phyloP scores from a whole-genome alignment of 768 basidiomycete genomes.

The Phlegmacium glaucopus region DNA sequence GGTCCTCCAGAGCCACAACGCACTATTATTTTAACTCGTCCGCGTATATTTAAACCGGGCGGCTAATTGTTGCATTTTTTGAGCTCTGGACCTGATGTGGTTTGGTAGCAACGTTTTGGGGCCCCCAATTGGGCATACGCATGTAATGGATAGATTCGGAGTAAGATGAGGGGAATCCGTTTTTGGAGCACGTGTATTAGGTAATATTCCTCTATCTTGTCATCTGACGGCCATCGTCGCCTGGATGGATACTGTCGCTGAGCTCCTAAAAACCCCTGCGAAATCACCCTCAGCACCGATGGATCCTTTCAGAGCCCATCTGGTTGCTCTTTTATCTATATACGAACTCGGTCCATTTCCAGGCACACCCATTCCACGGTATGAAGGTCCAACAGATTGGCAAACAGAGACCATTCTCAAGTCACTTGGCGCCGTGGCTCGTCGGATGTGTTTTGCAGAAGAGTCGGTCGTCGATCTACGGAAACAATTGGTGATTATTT shows the following conservation, averaged over 20 bases:
- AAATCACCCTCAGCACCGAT: conserved; percentile 5
- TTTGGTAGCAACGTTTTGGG: no score
- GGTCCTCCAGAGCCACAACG: no score
- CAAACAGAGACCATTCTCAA: conserved; percentile 56
- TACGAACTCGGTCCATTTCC: conserved; percentile 53
- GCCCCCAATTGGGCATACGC: no score
- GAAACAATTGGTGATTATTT: conserved; percentile 8
- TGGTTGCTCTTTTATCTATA: conserved; percentile 54
- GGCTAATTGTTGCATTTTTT: no score
- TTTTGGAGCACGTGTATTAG: not conserved
- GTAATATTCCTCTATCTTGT: no score
- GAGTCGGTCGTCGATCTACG: conserved; percentile 37
- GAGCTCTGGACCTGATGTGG: no score
- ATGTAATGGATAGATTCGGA: no score
- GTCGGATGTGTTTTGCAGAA: conserved; percentile 56
- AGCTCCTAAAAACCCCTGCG: not conserved
- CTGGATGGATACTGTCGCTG: not conserved
- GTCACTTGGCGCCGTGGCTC: conserved; percentile 46
- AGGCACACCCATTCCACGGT: conserved; percentile 47
- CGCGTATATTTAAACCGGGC: no score
- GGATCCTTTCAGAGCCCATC: conserved; percentile 37
- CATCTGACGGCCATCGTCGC: not conserved
- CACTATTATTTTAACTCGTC: no score
- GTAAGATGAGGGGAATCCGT: no score
- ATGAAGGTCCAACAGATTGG: conserved; percentile 53